Evolutionary conservation across 2,329 filamentous ascomycete species (phyloP).

Genomic region (Mollisia scopiformis): DNA sequence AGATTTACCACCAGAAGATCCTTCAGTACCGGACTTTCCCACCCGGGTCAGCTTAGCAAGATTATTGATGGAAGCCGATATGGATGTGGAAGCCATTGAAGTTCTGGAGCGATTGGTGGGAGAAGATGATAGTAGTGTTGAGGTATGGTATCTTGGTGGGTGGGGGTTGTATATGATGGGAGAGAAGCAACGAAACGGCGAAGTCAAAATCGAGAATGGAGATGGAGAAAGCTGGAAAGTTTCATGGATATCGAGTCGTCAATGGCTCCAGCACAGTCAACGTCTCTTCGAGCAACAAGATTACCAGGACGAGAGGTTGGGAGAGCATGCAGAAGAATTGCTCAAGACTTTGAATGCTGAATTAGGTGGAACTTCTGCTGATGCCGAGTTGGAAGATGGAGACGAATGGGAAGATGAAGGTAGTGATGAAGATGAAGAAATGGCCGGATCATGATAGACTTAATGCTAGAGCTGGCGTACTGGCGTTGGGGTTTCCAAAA

Average conservation of each 20-base stretch:
- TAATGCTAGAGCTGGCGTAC: neutral
- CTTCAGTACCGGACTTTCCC: conserved; percentile 80
- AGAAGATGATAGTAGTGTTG: conserved; percentile 93
- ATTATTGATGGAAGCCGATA: conserved; percentile 85
- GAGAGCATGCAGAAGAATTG: conserved; percentile 75
- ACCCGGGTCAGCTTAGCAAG: conserved; percentile 82
- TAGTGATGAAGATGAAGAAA: conserved; percentile 53
- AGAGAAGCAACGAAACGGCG: conserved; percentile 61
- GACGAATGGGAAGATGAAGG: conserved; percentile 55
- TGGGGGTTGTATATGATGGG: conserved; percentile 87
- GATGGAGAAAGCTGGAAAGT: conserved; percentile 48
- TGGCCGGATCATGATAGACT: conserved; percentile 49
- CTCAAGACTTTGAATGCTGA: conserved; percentile 64
- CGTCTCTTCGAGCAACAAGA: conserved; percentile 77
- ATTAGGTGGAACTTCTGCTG: conserved; percentile 65
- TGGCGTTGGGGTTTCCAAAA: neutral
- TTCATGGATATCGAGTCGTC: conserved; percentile 73
- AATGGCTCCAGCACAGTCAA: conserved; percentile 82
- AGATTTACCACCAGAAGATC: conserved; percentile 72
- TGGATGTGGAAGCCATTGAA: conserved; percentile 82
- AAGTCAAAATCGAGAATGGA: conserved; percentile 38
- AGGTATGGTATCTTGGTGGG: conserved; percentile 95
- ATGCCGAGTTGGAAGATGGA: conserved; percentile 53
- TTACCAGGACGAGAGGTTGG: conserved; percentile 82
- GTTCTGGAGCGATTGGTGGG: conserved; percentile 82